A percentile compares a stretch with the other conserved stretches of the same genome.
Conservation (phyloP, 441 rosid genomes). For the Adansonia gregorii region DNA sequence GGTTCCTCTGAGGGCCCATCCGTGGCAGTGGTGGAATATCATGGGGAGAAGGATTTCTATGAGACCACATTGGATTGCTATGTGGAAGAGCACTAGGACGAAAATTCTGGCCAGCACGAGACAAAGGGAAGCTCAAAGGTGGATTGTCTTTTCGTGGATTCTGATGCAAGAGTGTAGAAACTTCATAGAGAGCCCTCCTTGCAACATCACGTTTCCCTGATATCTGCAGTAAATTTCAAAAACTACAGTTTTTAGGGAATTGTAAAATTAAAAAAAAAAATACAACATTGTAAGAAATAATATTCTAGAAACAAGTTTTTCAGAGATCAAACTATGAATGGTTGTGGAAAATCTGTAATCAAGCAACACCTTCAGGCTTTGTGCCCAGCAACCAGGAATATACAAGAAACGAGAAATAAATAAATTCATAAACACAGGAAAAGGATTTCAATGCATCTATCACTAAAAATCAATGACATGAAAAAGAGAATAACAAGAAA, state of each 20-base stretch:
- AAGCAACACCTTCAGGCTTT: not conserved
- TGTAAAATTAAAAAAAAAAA: constrained; percentile 17
- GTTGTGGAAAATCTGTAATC: not conserved
- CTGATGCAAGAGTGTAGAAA: constrained; percentile 59
- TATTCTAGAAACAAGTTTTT: not conserved
- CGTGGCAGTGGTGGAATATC: constrained; percentile 41
- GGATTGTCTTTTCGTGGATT: constrained; percentile 60
- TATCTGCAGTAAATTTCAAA: constrained; percentile 53
- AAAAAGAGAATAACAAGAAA: not conserved
- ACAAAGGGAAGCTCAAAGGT: constrained; percentile 35
- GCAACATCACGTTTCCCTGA: constrained; percentile 55
- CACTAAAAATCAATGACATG: not conserved
- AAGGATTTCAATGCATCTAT: not conserved
- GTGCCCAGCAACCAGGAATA: not conserved
- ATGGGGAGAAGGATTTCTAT: constrained; percentile 34
- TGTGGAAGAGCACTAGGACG: constrained; percentile 40
- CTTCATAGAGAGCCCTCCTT: constrained; percentile 59
- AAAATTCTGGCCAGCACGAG: constrained; percentile 41
- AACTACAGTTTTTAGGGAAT: constrained; percentile 30
- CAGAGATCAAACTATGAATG: constrained; percentile 18
- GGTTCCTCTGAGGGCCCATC: constrained; percentile 43
- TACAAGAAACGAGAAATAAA: not conserved
- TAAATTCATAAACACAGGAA: not conserved
- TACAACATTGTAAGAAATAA: constrained; percentile 13
- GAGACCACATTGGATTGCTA: constrained; percentile 43